Percentiles rank a stretch among this genome's conserved stretches.
phyloP scores from a whole-genome alignment of 1,284 basidiomycete genomes.

The Meripilus lineatus region DNA sequence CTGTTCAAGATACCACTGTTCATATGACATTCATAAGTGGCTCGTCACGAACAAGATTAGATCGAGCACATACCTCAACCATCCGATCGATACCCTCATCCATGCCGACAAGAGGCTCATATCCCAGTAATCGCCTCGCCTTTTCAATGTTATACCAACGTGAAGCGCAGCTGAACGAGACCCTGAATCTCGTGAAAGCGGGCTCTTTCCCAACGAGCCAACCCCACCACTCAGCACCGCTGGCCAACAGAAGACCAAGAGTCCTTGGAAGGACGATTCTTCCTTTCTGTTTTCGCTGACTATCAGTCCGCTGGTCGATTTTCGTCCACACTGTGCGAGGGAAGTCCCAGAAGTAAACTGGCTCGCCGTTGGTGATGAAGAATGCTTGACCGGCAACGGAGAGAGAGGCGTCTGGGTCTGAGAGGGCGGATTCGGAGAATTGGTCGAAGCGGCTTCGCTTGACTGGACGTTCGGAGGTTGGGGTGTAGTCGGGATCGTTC shows the following conservation, averaged over 20 bases:
- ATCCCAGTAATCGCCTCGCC: slow-evolving; percentile 87
- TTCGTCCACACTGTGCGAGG: slow-evolving; percentile 81
- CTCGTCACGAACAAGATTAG: background rate
- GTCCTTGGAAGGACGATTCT: slow-evolving; percentile 54
- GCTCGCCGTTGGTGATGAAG: slow-evolving; percentile 98
- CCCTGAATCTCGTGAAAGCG: slow-evolving; percentile 88
- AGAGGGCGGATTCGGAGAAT: slow-evolving; percentile 52
- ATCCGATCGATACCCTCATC: slow-evolving; percentile 84
- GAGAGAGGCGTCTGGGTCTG: slow-evolving; percentile 50
- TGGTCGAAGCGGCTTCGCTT: slow-evolving; percentile 76
- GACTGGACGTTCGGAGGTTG: slow-evolving; percentile 49
- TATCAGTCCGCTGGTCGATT: slow-evolving; percentile 47
- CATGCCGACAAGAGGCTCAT: slow-evolving; percentile 87
- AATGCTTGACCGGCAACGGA: slow-evolving; percentile 91
- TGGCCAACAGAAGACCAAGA: slow-evolving; percentile 69
- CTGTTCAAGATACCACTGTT: slow-evolving; percentile 3
- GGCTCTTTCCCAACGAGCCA: slow-evolving; percentile 79
- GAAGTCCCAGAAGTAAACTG: slow-evolving; percentile 96
- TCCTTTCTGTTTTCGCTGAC: slow-evolving; percentile 22
- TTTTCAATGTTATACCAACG: slow-evolving; percentile 97
- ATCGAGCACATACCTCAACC: slow-evolving; percentile 61
- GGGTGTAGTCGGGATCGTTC: slow-evolving; percentile 42
- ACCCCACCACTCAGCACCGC: slow-evolving; percentile 70
- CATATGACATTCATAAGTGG: background rate
- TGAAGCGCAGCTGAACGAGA: slow-evolving; percentile 68